Evolutionary conservation across 108 stramenopile species (phyloP), one percentile per base, ranked within the genome.

Genomic region (Craspedostauros australis): DNA sequence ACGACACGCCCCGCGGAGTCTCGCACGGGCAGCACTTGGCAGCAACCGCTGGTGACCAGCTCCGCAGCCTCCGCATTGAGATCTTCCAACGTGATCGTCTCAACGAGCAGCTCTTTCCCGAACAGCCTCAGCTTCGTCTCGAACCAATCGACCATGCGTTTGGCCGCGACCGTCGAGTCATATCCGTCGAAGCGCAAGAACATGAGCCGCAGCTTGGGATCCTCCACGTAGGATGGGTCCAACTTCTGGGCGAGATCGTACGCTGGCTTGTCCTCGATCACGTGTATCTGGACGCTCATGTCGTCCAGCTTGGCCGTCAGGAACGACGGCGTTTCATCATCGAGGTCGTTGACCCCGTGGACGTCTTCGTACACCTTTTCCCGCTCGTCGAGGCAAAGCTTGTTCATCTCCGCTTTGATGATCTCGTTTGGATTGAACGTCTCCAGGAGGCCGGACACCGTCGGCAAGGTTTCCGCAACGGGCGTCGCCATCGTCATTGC

Each of bases 121-220:
- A 64, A 64, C 2, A 64, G 29, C 26, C 40, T 21, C 14, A 26
- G 25, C 31, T 64, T 64, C 5, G 42, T 31, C 39, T 54, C 36
- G 24, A 37, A 47, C 25, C 46, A 42, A 1, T 22, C 23, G 0
- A 47, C 30, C 63, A 54, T 46, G 14, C 60, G 60, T 23, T 26
- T n/a, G 22, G 49, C 49, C 1, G 60, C 60, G 23, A 27, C 36
- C 5, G 5, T 34, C 21, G 53, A 29, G 47, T 47, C 7, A 25
- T 54, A 54, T 1, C 44, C 24, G n/a, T 64, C 50, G 4, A 29
- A 44, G 25, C 61, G 38, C 25, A 62, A 25, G 53, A 70, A 62
- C 52, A 69, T 53, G 34, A 61, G 16, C 5, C 46, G 59, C 30
- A 60, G 56, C 7, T 31, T 30, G 16, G 28, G 36, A 14, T 26